phyloP scores from a whole-genome alignment of 139 green algal species.

The Limnomonas spitsbergensis region DNA sequence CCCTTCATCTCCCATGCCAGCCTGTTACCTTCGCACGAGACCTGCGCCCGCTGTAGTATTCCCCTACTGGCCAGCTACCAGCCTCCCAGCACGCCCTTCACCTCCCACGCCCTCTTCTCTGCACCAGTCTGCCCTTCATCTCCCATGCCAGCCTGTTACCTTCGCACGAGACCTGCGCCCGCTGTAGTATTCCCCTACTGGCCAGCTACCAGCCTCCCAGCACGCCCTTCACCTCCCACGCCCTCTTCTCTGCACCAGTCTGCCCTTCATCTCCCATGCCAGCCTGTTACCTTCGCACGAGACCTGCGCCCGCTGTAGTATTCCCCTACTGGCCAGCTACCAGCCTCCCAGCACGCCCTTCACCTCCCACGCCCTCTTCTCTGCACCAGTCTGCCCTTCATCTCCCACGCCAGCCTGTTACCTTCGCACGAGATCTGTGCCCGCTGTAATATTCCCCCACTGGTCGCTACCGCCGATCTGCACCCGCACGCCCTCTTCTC shows the following conservation, averaged over 20 bases:
- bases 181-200: conserved; percentile 99
- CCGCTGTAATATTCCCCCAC: conserved; percentile 97
- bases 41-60: conserved; percentile 96
- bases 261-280: neutral
- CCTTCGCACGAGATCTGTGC: conserved; percentile 80
- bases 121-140: conserved; percentile 71
- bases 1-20: too few species aligned
- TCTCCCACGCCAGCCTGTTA: neutral
- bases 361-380: conserved; percentile 87
- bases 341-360: too few species aligned
- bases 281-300: conserved; percentile 68
- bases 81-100: too few species aligned
- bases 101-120: conserved; percentile 74
- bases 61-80: conserved; percentile 94
- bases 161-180: conserved; percentile 81
- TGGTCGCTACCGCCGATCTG: conserved; percentile 94
- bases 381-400: conserved; percentile 46
- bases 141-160: neutral
- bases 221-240: conserved; percentile 83
- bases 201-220: too few species aligned
- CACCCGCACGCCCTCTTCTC: conserved; percentile 74
- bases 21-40: conserved; percentile 59
- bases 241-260: neutral
- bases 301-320: conserved; percentile 90
- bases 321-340: conserved; percentile 99